These are phyloP conservation scores for Coffea humblotiana DNA, from an alignment of 305 asterid genomes.

Conservation along the genomic window DNA sequence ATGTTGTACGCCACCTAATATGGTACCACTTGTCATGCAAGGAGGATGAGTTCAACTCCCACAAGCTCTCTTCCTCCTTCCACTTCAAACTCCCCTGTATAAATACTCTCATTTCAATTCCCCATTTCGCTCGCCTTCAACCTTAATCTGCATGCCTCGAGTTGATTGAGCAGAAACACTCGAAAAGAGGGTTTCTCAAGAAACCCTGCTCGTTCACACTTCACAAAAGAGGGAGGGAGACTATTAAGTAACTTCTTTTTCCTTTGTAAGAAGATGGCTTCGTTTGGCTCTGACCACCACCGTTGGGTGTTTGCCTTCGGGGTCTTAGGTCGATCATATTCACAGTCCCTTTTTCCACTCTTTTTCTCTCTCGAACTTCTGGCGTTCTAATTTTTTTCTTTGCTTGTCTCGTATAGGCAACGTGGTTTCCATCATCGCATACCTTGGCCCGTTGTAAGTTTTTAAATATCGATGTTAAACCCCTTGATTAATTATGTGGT, in stretches of 20 bases:
- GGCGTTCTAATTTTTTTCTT: neutral
- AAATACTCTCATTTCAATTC: neutral
- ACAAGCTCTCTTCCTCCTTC: constrained; percentile 11
- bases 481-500: neutral
- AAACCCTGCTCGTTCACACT: constrained; percentile 6
- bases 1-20: constrained; percentile 63
- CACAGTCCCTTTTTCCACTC: neutral
- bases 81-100: constrained; percentile 22
- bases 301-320: constrained; percentile 36
- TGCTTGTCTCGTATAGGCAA: constrained; percentile 29
- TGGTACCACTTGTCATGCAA: constrained; percentile 63
- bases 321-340: constrained; percentile 28
- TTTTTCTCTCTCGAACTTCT: neutral
- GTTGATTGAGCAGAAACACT: neutral
- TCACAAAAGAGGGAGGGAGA: neutral
- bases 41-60: constrained; percentile 36
- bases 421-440: constrained; percentile 31
- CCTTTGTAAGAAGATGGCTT: constrained; percentile 19
- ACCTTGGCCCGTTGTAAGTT: constrained; percentile 35
- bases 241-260: too few relatives aligned
- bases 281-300: constrained; percentile 16
- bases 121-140: constrained; percentile 7
- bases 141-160: constrained; percentile 19
- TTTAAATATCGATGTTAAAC: neutral
- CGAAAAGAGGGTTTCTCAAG: constrained; percentile 18